Conservation (phyloP, 306 rosid genomes). For the Trifolium repens region DNA sequence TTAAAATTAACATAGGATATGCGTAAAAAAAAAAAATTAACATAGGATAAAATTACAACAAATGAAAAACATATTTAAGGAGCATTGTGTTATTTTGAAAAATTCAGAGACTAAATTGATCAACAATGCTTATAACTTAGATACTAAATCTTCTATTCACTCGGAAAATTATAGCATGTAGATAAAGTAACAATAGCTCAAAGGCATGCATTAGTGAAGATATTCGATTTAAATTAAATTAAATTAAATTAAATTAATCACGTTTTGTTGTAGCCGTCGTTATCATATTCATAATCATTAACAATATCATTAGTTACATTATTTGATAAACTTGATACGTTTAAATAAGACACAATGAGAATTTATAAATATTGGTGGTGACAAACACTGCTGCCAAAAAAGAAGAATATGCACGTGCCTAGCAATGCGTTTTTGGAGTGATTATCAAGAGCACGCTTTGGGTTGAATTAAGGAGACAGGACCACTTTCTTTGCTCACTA, state of each 20-base stretch:
- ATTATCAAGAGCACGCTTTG: conserved; percentile 91
- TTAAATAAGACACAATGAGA: conserved; percentile 29
- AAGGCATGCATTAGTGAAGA: conserved; percentile 27
- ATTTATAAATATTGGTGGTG: conserved; percentile 25
- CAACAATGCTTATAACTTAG: no score
- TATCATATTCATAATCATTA: conserved; percentile 52
- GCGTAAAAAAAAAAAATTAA: no score
- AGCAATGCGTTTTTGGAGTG: conserved; percentile 70
- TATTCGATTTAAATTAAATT: not conserved
- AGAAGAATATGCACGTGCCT: conserved; percentile 68
- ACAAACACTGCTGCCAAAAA: conserved; percentile 49
- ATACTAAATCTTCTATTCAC: no score
- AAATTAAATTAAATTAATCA: conserved; percentile 18
- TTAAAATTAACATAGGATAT: no score
- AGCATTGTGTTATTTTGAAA: no score
- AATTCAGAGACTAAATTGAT: no score
- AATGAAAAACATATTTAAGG: no score
- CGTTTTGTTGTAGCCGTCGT: conserved; percentile 36
- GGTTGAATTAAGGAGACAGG: conserved; percentile 91
- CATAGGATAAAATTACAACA: no score
- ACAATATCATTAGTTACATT: conserved; percentile 54
- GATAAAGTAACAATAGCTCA: not conserved
- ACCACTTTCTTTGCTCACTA: conserved; percentile 72
- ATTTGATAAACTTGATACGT: conserved; percentile 34
- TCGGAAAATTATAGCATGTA: conserved; percentile 7